Evolutionary conservation across 108 stramenopile species (phyloP), one percentile per base, ranked within the genome.

Genomic region (Ochromonas danica): DNA sequence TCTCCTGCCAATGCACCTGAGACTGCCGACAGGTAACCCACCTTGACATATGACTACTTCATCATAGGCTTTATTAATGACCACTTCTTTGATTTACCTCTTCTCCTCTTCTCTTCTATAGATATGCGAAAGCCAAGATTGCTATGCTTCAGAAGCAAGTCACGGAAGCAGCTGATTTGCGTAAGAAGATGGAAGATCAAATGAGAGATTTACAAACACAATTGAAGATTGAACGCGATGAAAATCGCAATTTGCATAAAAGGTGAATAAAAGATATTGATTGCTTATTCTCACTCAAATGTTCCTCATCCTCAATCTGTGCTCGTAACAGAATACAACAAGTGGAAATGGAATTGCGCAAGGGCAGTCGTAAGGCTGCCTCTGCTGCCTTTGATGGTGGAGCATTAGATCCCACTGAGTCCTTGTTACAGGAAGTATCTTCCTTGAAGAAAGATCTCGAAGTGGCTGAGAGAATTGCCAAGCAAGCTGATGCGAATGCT

Each of bases 401-500:
- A 14, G 22, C 22, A 22, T 14, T 51, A 51, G 22, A 51, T 51
- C 6, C 6, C 22, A 51, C 22, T 51, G 45, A 75, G 28, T 14
- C 6, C 40, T n/a, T 75, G 43, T 14, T 75, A 10, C 22, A 38
- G 27, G 72, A 57, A 57, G 31, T 27, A 17, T 6, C 3, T 41
- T 27, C 10, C n/a, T 75, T 75, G 28, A 75, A 75, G 72, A 27
- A 36, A 33, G 72, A 75, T 60, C 72, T 75, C 10, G 45, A 75
- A 36, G 51, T 33, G 31, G 72, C 72, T 42, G 72, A 75, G 72
- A 38, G 72, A 36, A 38, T 75, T 28, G 72, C 31, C 6, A 27
- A 36, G 10, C 72, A 75, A 41, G 25, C 72, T 57, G 35, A 75
- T 45, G 72, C 6, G 22, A 60, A 33, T 25, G 40, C 40, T 27